phyloP scores from a whole-genome alignment of 148 eudicot species.

The Camellia japonica region DNA sequence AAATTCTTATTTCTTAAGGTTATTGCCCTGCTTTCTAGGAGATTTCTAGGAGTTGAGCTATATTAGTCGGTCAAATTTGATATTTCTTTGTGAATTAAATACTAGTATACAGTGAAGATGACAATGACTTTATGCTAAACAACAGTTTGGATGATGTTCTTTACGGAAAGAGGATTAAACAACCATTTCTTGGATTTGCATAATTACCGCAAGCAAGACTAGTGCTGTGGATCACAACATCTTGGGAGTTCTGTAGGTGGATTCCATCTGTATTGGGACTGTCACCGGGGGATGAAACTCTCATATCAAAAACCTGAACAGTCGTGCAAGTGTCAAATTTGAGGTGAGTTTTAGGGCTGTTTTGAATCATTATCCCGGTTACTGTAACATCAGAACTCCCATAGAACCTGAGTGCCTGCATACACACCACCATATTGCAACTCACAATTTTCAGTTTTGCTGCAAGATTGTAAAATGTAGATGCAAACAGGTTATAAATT shows the following conservation, averaged over 20 bases:
- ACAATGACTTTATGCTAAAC: background rate
- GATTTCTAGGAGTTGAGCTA: background rate
- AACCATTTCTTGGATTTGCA: background rate
- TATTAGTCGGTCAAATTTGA: background rate
- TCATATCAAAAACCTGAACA: constrained; percentile 32
- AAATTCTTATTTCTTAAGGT: background rate
- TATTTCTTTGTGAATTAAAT: too few species aligned
- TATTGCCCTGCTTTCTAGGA: background rate
- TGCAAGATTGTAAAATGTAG: too few species aligned
- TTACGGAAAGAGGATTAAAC: background rate
- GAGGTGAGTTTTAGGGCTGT: constrained; percentile 34
- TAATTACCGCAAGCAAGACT: constrained; percentile 36
- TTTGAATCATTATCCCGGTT: constrained; percentile 34
- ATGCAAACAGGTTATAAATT: background rate
- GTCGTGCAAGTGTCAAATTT: constrained; percentile 32
- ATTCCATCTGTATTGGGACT: constrained; percentile 45
- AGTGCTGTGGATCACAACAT: constrained; percentile 30
- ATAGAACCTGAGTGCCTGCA: constrained; percentile 36
- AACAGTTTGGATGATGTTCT: background rate
- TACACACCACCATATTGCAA: background rate
- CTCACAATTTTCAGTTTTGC: background rate
- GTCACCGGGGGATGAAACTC: constrained; percentile 33
- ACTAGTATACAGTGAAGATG: too few species aligned
- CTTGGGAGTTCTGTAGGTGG: constrained; percentile 40
- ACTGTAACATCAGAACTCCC: constrained; percentile 32